These are phyloP conservation scores for Tricholoma matsutake DNA, from an alignment of 768 basidiomycete genomes.

Conservation along the genomic window DNA sequence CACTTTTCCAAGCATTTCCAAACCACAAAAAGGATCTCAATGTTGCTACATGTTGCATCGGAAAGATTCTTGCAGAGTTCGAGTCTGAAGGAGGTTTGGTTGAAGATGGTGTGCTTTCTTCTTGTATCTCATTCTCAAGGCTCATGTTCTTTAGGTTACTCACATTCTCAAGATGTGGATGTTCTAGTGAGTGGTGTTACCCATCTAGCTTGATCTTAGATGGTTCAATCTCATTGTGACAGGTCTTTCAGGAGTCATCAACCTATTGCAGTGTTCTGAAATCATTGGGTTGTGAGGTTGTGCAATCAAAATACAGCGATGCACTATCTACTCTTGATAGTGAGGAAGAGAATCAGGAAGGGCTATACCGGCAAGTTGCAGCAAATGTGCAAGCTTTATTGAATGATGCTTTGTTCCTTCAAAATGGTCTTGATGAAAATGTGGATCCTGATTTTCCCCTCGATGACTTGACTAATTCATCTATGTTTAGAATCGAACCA, in stretches of 20 bases:
- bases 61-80: neutral
- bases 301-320: neutral
- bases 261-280: neutral
- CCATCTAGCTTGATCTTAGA: neutral
- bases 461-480: neutral
- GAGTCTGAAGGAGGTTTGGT: neutral
- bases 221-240: neutral
- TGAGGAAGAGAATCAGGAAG: neutral
- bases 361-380: neutral
- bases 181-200: neutral
- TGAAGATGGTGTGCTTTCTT: neutral
- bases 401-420: neutral
- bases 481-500: neutral
- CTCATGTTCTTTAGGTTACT: neutral
- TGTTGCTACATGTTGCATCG: neutral
- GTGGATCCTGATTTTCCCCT: neutral
- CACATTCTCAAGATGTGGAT: neutral
- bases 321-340: neutral
- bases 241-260: constrained; percentile 2
- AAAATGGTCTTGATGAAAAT: neutral
- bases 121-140: neutral
- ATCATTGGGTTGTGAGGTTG: neutral
- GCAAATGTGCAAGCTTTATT: neutral
- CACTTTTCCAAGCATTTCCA: neutral
- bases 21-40: neutral